Conservation (phyloP, 1,284 basidiomycete genomes). For the Trichosporon sp. region DNA sequence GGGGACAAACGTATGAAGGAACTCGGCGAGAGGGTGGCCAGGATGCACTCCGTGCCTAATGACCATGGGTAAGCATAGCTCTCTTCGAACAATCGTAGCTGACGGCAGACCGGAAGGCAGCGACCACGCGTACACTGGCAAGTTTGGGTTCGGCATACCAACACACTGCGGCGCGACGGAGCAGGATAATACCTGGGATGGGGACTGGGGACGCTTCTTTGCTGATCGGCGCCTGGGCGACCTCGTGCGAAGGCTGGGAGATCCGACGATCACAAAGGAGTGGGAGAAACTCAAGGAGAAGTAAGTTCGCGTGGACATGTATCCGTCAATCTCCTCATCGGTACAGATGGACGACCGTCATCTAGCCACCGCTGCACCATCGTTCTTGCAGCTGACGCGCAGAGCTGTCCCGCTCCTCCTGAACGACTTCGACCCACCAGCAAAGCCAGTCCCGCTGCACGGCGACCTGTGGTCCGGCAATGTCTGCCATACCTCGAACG, state of each 20-base stretch:
- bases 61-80: neutral
- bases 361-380: too few species aligned
- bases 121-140: conserved; percentile 39
- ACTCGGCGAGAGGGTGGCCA: conserved; percentile 63
- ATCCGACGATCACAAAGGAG: conserved; percentile 60
- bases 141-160: conserved; percentile 74
- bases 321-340: neutral
- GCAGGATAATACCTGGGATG: conserved; percentile 74
- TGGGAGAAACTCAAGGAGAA: conserved; percentile 65
- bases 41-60: conserved; percentile 59
- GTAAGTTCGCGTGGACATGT: conserved; percentile 52
- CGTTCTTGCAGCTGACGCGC: conserved; percentile 23
- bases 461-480: conserved; percentile 75
- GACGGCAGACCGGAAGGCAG: neutral
- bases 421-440: conserved; percentile 60
- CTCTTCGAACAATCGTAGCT: neutral
- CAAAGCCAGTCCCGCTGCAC: conserved; percentile 76
- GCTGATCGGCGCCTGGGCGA: conserved; percentile 63
- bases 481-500: conserved; percentile 61
- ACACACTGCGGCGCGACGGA: conserved; percentile 80
- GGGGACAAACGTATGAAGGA: too few species aligned
- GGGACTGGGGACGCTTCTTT: conserved; percentile 70
- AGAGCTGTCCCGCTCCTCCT: conserved; percentile 78
- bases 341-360: too few species aligned
- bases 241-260: conserved; percentile 61